These are phyloP conservation scores for Colletotrichum coccodes DNA, from an alignment of 2,329 filamentous ascomycete species.

Conservation along the genomic window DNA sequence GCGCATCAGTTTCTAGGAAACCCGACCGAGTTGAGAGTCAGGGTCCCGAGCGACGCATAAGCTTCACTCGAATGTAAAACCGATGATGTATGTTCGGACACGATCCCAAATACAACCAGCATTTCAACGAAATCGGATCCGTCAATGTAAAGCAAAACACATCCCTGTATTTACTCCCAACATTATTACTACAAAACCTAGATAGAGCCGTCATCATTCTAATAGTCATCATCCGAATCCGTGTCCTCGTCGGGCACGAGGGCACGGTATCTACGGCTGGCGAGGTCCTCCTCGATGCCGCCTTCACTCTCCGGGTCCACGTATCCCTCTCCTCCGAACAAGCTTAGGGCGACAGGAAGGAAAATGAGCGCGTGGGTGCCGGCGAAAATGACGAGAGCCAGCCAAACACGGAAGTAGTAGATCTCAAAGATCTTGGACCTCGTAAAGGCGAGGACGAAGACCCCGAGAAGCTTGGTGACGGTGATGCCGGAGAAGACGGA, in stretches of 20 bases:
- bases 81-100: too few species aligned
- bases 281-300: constrained; percentile 89
- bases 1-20: too few species aligned
- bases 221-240: constrained; percentile 77
- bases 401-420: constrained; percentile 98
- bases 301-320: constrained; percentile 88
- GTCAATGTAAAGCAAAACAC: neutral
- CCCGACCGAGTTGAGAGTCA: too few species aligned
- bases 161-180: constrained; percentile 8
- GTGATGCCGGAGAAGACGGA: constrained; percentile 98
- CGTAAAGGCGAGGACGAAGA: constrained; percentile 92
- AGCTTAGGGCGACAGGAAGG: constrained; percentile 86
- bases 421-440: constrained; percentile 99
- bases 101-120: too few species aligned
- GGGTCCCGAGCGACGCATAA: too few species aligned
- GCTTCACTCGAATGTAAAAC: too few species aligned
- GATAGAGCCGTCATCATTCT: constrained; percentile 32
- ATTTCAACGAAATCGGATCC: too few species aligned
- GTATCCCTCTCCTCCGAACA: constrained; percentile 88
- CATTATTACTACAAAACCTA: neutral
- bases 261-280: constrained; percentile 80
- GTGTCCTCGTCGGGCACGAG: constrained; percentile 79
- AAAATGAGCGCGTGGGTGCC: constrained; percentile 91
- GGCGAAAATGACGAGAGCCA: constrained; percentile 89
- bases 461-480: constrained; percentile 92